Evolutionary conservation across 768 basidiomycete species (phyloP).

Genomic region (Fibroporia radiculosa): DNA sequence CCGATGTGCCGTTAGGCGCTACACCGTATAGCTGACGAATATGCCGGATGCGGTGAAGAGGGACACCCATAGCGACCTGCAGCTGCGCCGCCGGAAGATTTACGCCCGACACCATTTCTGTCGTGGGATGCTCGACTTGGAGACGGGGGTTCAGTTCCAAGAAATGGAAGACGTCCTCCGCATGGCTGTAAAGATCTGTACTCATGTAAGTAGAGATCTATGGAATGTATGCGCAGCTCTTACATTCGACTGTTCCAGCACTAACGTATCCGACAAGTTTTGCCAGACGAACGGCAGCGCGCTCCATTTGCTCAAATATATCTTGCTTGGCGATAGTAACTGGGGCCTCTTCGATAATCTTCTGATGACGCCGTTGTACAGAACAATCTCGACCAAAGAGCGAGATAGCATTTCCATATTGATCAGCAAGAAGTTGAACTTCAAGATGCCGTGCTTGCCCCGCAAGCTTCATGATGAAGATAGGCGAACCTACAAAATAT

Average conservation of each 20-base stretch:
- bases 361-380: slow-evolving; percentile 98
- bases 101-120: slow-evolving; percentile 99
- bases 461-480: slow-evolving; percentile 99
- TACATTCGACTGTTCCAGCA: slow-evolving; percentile 97
- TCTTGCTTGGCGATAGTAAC: slow-evolving; percentile 93
- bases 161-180: slow-evolving; percentile 94
- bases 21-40: slow-evolving; percentile 96
- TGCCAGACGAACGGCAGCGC: slow-evolving; percentile 97
- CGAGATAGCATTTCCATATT: slow-evolving; percentile 98
- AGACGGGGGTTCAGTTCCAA: slow-evolving; percentile 98
- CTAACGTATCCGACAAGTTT: slow-evolving; percentile 99
- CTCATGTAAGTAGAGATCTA: background rate
- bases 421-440: slow-evolving; percentile 96
- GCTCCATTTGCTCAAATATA: slow-evolving; percentile 96
- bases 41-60: slow-evolving; percentile 90
- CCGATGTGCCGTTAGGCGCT: slow-evolving; percentile 78
- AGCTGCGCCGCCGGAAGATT: slow-evolving; percentile 96
- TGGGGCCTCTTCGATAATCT: slow-evolving; percentile 99
- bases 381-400: slow-evolving; percentile 99
- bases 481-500: slow-evolving; percentile 69
- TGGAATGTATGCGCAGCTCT: slow-evolving; percentile 13
- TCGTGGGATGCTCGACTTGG: slow-evolving; percentile 99
- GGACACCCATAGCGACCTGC: slow-evolving; percentile 97
- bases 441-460: slow-evolving; percentile 96
- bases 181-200: slow-evolving; percentile 87